Conservation (phyloP, 495 filamentous ascomycete species). For the Rostrohypoxylon terebratum region DNA sequence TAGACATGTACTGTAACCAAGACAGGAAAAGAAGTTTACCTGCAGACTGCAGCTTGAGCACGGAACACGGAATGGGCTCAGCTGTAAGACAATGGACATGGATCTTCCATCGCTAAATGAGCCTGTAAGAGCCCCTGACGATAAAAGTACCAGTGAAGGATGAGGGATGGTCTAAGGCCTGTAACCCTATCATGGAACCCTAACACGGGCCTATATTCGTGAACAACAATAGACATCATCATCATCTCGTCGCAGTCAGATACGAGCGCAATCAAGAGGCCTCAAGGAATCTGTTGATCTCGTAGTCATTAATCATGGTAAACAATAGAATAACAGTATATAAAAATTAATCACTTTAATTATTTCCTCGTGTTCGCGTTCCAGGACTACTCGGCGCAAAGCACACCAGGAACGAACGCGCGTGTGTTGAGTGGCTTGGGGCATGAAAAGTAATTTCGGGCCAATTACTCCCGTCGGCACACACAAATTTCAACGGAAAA, state of each 20-base stretch:
- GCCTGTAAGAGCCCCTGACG: slow-evolving; percentile 42
- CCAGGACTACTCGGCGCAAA: slow-evolving; percentile 24
- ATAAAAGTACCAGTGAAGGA: slow-evolving; percentile 15
- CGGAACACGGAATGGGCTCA: slow-evolving; percentile 37
- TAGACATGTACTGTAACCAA: slow-evolving; percentile 15
- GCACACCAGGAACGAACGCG: slow-evolving; percentile 12
- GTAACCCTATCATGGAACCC: slow-evolving; percentile 45
- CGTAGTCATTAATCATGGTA: slow-evolving; percentile 2
- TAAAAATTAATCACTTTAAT: slow-evolving; percentile 1
- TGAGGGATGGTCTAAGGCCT: slow-evolving; percentile 22
- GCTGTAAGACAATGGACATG: slow-evolving; percentile 28
- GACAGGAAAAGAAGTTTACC: slow-evolving; percentile 29
- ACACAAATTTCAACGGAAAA: slow-evolving; percentile 39
- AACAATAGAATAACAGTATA: slow-evolving; percentile 4
- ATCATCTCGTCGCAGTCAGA: slow-evolving; percentile 13
- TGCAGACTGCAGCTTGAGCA: slow-evolving; percentile 35
- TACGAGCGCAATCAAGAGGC: not conserved
- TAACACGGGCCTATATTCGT: slow-evolving; percentile 27
- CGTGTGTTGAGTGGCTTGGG: slow-evolving; percentile 30
- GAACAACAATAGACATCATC: slow-evolving; percentile 7
- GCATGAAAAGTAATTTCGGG: slow-evolving; percentile 45
- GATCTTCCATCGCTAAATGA: slow-evolving; percentile 40
- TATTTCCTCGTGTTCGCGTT: slow-evolving; percentile 36
- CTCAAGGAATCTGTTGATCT: not conserved
- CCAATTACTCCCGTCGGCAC: slow-evolving; percentile 25